Evolutionary conservation across 805 yeast species (phyloP).

Genomic region (Lipomyces starkeyi): DNA sequence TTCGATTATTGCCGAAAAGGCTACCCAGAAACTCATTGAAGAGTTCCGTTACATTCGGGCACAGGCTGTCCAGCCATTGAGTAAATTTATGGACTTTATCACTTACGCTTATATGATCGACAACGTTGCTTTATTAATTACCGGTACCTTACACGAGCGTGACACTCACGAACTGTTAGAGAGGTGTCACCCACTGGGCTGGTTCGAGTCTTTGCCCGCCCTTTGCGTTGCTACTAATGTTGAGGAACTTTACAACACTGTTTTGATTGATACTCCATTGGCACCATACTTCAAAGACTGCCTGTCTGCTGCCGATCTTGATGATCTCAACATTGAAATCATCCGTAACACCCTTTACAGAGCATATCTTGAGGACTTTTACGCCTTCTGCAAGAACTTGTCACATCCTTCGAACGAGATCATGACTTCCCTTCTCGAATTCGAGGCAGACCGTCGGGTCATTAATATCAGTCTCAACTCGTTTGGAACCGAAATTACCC

Average conservation of each 20-base stretch:
- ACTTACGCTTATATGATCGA: conserved; percentile 98
- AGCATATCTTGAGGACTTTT: conserved; percentile 90
- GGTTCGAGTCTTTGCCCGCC: conserved; percentile 98
- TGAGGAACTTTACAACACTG: conserved; percentile 90
- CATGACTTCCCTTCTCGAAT: conserved; percentile 76
- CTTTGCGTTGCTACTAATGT: conserved; percentile 93
- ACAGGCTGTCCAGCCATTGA: conserved; percentile 80
- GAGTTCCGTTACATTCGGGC: conserved; percentile 86
- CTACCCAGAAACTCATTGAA: conserved; percentile 72
- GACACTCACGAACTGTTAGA: conserved; percentile 85
- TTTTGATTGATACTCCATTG: conserved; percentile 92
- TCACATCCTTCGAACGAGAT: conserved; percentile 79
- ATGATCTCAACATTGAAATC: conserved; percentile 93
- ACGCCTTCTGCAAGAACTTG: conserved; percentile 67
- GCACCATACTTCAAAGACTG: conserved; percentile 96
- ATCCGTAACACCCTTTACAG: conserved; percentile 89
- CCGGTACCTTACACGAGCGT: conserved; percentile 95
- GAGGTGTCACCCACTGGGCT: conserved; percentile 95
- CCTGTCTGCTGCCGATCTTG: conserved; percentile 78
- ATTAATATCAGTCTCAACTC: conserved; percentile 92
- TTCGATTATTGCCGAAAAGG: conserved; percentile 79
- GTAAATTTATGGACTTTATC: conserved; percentile 87
- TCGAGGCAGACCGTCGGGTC: conserved; percentile 95
- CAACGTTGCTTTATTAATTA: conserved; percentile 92
- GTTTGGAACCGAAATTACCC: conserved; percentile 77